These are phyloP conservation scores for Artemisia argyi DNA, from an alignment of 129 eudicot genomes.

Conservation along the genomic window DNA sequence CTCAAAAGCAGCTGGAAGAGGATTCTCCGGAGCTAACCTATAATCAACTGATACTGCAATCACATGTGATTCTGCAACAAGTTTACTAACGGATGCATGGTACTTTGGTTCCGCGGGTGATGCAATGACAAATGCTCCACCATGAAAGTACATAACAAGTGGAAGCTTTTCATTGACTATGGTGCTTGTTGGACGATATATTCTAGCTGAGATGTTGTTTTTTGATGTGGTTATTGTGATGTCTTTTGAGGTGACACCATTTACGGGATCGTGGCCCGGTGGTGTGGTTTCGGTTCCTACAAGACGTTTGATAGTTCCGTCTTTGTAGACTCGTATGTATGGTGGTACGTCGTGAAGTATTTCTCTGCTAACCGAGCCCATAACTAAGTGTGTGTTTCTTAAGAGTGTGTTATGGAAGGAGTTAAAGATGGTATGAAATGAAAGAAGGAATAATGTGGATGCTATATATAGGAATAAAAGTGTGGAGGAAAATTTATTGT, in stretches of 20 bases:
- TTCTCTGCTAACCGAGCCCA: constrained; percentile 45
- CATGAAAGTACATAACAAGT: constrained; percentile 72
- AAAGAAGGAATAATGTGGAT: not conserved
- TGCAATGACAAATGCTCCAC: constrained; percentile 71
- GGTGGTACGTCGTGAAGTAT: constrained; percentile 62
- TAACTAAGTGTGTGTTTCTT: constrained; percentile 7
- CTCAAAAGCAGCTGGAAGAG: constrained; percentile 67
- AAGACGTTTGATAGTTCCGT: constrained; percentile 58
- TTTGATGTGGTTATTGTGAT: constrained; percentile 38
- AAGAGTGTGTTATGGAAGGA: not conserved
- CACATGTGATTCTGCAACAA: constrained; percentile 40
- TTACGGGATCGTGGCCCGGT: constrained; percentile 42
- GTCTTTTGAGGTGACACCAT: constrained; percentile 67
- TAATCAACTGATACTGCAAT: constrained; percentile 63
- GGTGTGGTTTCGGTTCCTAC: constrained; percentile 46
- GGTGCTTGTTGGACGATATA: constrained; percentile 43
- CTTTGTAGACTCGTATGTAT: constrained; percentile 57
- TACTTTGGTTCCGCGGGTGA: constrained; percentile 53
- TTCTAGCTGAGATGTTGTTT: constrained; percentile 57
- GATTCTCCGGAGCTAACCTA: constrained; percentile 68
- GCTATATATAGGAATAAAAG: not conserved
- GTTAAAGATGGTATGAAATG: not conserved
- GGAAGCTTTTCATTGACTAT: constrained; percentile 49
- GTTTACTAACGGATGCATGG: constrained; percentile 48
- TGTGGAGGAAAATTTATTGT: no score